A percentile compares a stretch with the other conserved stretches of the same genome.
phyloP scores from a whole-genome alignment of 768 basidiomycete species.

The Pisolithus sp. region DNA sequence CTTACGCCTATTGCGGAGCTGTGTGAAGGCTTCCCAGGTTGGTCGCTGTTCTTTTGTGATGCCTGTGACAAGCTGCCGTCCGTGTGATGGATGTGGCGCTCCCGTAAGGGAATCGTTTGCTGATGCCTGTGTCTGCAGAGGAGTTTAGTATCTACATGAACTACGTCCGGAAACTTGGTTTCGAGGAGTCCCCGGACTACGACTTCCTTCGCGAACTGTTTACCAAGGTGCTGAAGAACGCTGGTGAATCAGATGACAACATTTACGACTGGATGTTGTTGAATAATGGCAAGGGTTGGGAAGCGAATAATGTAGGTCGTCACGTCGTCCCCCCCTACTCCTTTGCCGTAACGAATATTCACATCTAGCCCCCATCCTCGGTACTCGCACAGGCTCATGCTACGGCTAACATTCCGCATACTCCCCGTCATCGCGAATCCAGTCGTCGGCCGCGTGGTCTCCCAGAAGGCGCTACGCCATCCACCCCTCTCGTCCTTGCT shows the following conservation, averaged over 20 bases:
- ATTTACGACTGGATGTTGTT: slow-evolving; percentile 96
- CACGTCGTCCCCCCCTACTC: background rate
- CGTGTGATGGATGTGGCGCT: background rate
- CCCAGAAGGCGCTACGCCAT: slow-evolving; percentile 48
- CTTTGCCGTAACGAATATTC: slow-evolving; percentile 1
- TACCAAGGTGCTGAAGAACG: slow-evolving; percentile 80
- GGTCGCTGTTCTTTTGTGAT: slow-evolving; percentile 14
- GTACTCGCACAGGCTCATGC: slow-evolving; percentile 48
- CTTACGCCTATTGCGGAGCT: slow-evolving; percentile 86
- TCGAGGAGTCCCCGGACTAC: slow-evolving; percentile 96
- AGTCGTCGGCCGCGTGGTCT: slow-evolving; percentile 50
- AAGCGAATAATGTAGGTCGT: slow-evolving; percentile 69
- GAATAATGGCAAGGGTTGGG: slow-evolving; percentile 94
- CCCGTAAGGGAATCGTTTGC: background rate
- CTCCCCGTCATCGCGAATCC: slow-evolving; percentile 43
- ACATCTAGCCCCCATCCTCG: slow-evolving; percentile 36
- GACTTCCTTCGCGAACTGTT: slow-evolving; percentile 96
- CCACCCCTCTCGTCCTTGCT: slow-evolving; percentile 54
- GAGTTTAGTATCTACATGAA: slow-evolving; percentile 99
- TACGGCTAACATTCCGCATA: slow-evolving; percentile 49
- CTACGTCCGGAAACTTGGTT: slow-evolving; percentile 96
- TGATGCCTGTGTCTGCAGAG: slow-evolving; percentile 44
- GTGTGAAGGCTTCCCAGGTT: slow-evolving; percentile 93
- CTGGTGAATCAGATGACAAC: slow-evolving; percentile 86
- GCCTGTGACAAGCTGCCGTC: background rate